phyloP scores from a whole-genome alignment of 2,329 filamentous ascomycete genomes.

The Trichoderma hamatum region DNA sequence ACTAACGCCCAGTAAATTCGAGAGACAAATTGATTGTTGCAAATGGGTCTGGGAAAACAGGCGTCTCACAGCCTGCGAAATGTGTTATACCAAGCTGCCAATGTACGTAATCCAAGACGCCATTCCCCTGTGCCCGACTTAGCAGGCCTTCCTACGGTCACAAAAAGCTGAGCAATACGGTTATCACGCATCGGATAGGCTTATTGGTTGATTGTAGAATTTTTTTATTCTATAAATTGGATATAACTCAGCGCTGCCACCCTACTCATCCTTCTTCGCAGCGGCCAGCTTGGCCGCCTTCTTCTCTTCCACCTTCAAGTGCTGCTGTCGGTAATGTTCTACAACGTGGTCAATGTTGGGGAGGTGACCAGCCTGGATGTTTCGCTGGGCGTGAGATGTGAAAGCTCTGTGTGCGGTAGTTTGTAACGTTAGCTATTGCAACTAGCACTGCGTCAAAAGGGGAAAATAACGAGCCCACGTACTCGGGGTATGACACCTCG shows the following conservation, averaged over 20 bases:
- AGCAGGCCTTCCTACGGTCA: neutral
- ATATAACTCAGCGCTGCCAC: conserved; percentile 15
- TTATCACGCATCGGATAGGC: neutral
- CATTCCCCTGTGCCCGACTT: too few species aligned
- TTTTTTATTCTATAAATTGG: conserved; percentile 19
- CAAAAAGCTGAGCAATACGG: neutral
- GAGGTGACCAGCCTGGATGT: conserved; percentile 59
- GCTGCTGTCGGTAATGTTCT: conserved; percentile 59
- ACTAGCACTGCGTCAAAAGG: neutral
- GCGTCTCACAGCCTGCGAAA: neutral
- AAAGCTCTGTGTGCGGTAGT: conserved; percentile 46
- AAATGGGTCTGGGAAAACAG: neutral
- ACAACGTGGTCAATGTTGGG: conserved; percentile 59
- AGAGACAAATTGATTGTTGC: neutral
- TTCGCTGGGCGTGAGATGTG: conserved; percentile 53
- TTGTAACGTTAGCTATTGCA: neutral
- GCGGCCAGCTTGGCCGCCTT: conserved; percentile 54
- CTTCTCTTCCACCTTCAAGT: conserved; percentile 58
- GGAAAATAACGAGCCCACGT: conserved; percentile 35
- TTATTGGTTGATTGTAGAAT: conserved; percentile 1
- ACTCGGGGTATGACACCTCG: conserved; percentile 62
- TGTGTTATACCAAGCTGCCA: neutral
- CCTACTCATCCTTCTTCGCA: conserved; percentile 39
- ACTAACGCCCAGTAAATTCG: neutral
- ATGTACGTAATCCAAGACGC: neutral